Conservation (phyloP, 768 basidiomycete genomes). For the Leccinum subgranulosum region DNA sequence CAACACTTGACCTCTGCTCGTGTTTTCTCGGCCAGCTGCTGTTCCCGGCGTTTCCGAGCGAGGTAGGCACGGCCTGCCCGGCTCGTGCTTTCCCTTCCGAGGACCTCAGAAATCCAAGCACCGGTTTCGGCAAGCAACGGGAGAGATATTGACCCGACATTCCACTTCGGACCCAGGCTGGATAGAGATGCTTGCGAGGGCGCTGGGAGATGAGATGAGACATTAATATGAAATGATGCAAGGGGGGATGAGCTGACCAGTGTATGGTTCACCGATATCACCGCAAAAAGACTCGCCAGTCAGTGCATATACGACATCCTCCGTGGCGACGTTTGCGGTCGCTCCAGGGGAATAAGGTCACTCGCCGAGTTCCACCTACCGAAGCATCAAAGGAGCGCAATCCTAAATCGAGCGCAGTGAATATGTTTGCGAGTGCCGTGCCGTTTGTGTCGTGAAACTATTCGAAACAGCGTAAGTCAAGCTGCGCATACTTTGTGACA, state of each 20-base stretch:
- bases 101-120: conserved; percentile 71
- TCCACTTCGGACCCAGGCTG: conserved; percentile 18
- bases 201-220: neutral
- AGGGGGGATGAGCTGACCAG: conserved; percentile 11
- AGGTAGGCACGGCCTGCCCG: conserved; percentile 71
- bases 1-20: conserved; percentile 5
- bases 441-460: conserved; percentile 93
- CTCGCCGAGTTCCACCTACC: conserved; percentile 89
- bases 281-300: conserved; percentile 56
- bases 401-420: conserved; percentile 68
- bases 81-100: conserved; percentile 70
- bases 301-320: conserved; percentile 86
- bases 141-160: conserved; percentile 49
- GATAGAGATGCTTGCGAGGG: neutral
- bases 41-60: conserved; percentile 44
- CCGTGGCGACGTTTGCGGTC: conserved; percentile 92
- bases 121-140: conserved; percentile 70
- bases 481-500: conserved; percentile 13
- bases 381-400: conserved; percentile 80
- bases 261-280: conserved; percentile 37
- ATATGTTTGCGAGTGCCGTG: conserved; percentile 73
- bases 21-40: conserved; percentile 16
- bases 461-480: neutral
- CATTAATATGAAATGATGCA: neutral
- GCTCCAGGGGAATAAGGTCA: conserved; percentile 97